Evolutionary conservation across 305 asterid species (phyloP), one percentile per base, ranked within the genome.

Genomic region (Fraxinus albicans): DNA sequence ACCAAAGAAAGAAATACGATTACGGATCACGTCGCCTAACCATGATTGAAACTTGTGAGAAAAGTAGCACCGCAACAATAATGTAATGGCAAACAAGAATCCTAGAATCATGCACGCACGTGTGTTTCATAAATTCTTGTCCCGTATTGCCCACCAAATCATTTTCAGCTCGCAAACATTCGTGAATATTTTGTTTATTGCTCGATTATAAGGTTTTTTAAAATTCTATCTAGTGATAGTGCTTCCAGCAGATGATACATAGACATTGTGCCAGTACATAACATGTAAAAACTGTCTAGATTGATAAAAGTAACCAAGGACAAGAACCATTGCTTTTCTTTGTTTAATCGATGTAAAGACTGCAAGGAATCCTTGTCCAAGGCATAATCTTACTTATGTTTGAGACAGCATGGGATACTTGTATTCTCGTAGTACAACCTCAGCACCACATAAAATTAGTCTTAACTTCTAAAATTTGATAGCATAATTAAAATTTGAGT

Each of bases 41-140:
- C 76, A 72, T 70, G 79, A 81, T 78, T 77, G 81, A 73, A 81
- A 81, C 81, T 7, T 10, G 21, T n/a, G 53, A 58, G 15, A 12
- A 60, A 65, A 15, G 6, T 19, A 12, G 1, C 70, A 9, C 83
- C 73, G 19, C 19, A 31, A 58, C 78, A 38, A 53, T 77, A 33
- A 77, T 53, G 78, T 17, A 42, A 78, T 78, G 63, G 36, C 85
- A 81, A 78, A 34, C 67, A 85, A 82, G 80, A 79, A 82, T 34
- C 77, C 77, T 40, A 44, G 34, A 53, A 38, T 50, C 81, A 79
- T 79, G 70, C 70, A 19, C 12, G 84, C 80, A 79, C 84, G 88
- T 82, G 84, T 7, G 29, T 19, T n/a, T 19, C 25, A 58, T 58
- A n/a, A 58, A 58, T 19, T 58, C 70, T 7, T 21, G 70, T 21